Conservation (phyloP, 768 basidiomycete species). For the Mycena capillaripes region DNA sequence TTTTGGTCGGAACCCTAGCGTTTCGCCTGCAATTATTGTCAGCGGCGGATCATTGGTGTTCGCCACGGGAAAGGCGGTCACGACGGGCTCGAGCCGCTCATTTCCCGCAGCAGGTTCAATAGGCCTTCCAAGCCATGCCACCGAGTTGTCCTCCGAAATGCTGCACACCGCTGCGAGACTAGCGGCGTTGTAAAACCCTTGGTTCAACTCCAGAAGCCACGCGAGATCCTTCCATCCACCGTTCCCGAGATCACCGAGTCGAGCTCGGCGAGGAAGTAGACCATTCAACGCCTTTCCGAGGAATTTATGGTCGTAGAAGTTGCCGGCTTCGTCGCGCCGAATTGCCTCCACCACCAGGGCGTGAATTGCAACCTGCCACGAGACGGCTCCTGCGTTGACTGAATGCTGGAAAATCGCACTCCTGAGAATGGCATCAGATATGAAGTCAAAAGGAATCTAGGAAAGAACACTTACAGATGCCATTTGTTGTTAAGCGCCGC, state of each 20-base stretch:
- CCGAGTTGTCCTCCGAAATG: slow-evolving; percentile 7
- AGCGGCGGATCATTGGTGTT: background rate
- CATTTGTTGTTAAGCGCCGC: slow-evolving; percentile 1
- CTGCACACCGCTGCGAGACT: slow-evolving; percentile 37
- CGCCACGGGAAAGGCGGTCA: background rate
- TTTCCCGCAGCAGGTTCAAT: slow-evolving; percentile 36
- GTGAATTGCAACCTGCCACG: slow-evolving; percentile 17
- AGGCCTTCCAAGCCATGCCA: slow-evolving; percentile 41
- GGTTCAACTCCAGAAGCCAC: slow-evolving; percentile 45
- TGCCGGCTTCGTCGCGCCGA: slow-evolving; percentile 33
- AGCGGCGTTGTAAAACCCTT: slow-evolving; percentile 44
- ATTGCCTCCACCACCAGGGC: slow-evolving; percentile 37
- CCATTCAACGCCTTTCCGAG: slow-evolving; percentile 44
- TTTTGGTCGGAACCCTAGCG: background rate
- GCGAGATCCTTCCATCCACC: slow-evolving; percentile 42
- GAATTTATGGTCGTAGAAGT: slow-evolving; percentile 30
- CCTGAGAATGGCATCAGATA: background rate
- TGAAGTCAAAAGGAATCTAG: background rate
- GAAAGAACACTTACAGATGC: slow-evolving; percentile 7
- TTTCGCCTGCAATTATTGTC: slow-evolving; percentile 8
- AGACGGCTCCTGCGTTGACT: slow-evolving; percentile 1
- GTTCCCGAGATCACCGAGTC: slow-evolving; percentile 27
- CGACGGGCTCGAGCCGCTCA: slow-evolving; percentile 26
- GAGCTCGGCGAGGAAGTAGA: slow-evolving; percentile 39
- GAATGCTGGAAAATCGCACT: slow-evolving; percentile 9